Conservation (phyloP, 2,329 filamentous ascomycete species). For the Fusarium euwallaceae region DNA sequence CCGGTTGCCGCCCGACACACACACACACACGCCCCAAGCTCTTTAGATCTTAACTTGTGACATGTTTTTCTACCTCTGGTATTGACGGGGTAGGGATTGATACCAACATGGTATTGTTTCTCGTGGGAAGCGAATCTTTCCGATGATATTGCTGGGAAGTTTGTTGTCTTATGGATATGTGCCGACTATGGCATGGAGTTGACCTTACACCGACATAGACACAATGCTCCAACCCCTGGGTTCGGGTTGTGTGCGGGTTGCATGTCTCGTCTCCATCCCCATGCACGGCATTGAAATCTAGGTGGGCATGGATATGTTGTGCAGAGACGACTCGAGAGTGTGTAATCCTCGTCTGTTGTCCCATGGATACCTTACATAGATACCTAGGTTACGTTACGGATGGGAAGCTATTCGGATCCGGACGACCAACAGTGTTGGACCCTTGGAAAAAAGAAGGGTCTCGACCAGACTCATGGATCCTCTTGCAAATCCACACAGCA, state of each 20-base stretch:
- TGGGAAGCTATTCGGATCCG: neutral
- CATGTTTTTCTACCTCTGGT: neutral
- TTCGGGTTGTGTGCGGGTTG: neutral
- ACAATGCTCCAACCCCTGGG: slow-evolving; percentile 10
- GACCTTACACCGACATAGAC: slow-evolving; percentile 7
- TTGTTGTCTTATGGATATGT: neutral
- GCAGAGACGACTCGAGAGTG: slow-evolving; percentile 7
- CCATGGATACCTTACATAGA: neutral
- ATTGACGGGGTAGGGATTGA: slow-evolving; percentile 7
- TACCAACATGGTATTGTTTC: neutral
- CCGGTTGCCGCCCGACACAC: neutral
- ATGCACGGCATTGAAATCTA: slow-evolving; percentile 30
- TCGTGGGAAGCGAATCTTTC: slow-evolving; percentile 1
- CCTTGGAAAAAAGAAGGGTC: slow-evolving; percentile 1
- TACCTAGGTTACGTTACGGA: neutral
- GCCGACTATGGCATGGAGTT: neutral
- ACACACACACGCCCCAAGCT: neutral
- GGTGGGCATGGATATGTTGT: slow-evolving; percentile 15
- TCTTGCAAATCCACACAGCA: neutral
- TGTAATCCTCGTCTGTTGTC: neutral
- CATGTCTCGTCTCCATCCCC: slow-evolving; percentile 2
- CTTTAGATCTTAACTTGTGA: neutral
- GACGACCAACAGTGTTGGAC: neutral
- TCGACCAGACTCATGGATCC: slow-evolving; percentile 4
- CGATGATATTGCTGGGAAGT: neutral